Evolutionary conservation across 176 grass and related monocot species (phyloP), one percentile per base, ranked within the genome.

Genomic region (Bothriochloa decipiens): DNA sequence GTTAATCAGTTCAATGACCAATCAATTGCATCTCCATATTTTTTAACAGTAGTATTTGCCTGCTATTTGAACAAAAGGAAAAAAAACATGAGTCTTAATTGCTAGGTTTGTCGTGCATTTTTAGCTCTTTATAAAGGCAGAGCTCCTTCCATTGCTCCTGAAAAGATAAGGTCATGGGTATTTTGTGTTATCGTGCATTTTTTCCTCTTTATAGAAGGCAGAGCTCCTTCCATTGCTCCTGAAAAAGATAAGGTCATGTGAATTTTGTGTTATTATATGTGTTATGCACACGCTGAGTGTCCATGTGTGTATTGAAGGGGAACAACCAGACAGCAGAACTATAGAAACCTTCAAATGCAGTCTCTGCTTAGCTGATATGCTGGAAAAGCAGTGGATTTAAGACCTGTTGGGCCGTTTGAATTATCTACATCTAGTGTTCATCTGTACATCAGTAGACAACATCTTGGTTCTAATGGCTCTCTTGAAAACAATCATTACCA

Each of bases 341-440:
- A 28, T 64, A 32, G 27, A 72, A 71, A 50, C 76, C 32, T 8
- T 63, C 28, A 1, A 29, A 23, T 64, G 8, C 17, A 47, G 13
- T 68, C 33, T 60, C 26, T 18, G 17, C 28, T 58, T 64, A 6
- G 28, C 18, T 37, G 52, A 78, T 50, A 65, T 49, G 36, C 70
- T 66, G 17, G 16, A 66, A 55, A 65, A 25, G 35, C 61, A 69
- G n/a, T 14, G 40, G 11, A 43, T 0, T 81, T 6, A 33, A 25
- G 43, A 47, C 41, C 20, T 35, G 26, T 29, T 10, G 7, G 42
- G 66, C 35, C 70, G 74, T 73, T 74, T 80, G 15, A 80, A 72
- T 46, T 74, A 63, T 4, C 22, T 65, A 65, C 17, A 73, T 73
- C 12, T 72, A 35, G 40, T 75, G 41, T 86, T 72, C 23, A 18